Percentiles rank a stretch among this genome's conserved stretches.
phyloP scores from a whole-genome alignment of 805 yeast genomes.

The Ogataea ganodermae region DNA sequence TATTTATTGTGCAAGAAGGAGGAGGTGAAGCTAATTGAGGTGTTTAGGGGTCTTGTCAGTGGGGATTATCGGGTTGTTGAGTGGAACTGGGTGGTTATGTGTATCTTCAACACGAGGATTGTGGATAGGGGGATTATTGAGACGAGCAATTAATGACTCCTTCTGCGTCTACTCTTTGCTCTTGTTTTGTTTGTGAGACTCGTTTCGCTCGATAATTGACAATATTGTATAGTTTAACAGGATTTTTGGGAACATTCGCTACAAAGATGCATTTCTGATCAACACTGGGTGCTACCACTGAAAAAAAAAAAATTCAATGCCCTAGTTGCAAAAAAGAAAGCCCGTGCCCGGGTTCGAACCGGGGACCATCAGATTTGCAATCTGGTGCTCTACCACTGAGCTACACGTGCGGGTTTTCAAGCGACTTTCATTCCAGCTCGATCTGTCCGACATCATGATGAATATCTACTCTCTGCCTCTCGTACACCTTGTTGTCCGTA shows the following conservation, averaged over 20 bases:
- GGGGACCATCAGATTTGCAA: slow-evolving; percentile 98
- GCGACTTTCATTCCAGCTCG: neutral
- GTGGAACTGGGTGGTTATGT: slow-evolving; percentile 66
- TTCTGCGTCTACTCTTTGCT: too few relatives aligned
- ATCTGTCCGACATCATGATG: too few relatives aligned
- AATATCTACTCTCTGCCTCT: too few relatives aligned
- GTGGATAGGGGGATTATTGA: slow-evolving; percentile 25
- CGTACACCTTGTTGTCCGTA: too few relatives aligned
- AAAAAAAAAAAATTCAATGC: neutral
- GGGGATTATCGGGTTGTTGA: slow-evolving; percentile 44
- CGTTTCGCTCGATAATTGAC: too few relatives aligned
- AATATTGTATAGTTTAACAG: too few relatives aligned
- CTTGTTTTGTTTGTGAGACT: too few relatives aligned
- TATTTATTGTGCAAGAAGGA: slow-evolving; percentile 26
- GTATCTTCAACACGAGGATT: slow-evolving; percentile 50
- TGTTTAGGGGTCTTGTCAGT: slow-evolving; percentile 29
- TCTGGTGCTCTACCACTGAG: slow-evolving; percentile 99
- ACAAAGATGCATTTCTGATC: too few relatives aligned
- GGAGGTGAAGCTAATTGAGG: slow-evolving; percentile 37
- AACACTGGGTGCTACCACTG: neutral
- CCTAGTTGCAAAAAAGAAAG: slow-evolving; percentile 42
- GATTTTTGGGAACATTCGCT: too few relatives aligned
- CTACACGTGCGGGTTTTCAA: slow-evolving; percentile 46
- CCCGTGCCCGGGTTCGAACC: slow-evolving; percentile 95
- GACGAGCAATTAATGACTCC: too few relatives aligned